phyloP scores from a whole-genome alignment of 768 basidiomycete species.

The Coprinopsis cinerea region DNA sequence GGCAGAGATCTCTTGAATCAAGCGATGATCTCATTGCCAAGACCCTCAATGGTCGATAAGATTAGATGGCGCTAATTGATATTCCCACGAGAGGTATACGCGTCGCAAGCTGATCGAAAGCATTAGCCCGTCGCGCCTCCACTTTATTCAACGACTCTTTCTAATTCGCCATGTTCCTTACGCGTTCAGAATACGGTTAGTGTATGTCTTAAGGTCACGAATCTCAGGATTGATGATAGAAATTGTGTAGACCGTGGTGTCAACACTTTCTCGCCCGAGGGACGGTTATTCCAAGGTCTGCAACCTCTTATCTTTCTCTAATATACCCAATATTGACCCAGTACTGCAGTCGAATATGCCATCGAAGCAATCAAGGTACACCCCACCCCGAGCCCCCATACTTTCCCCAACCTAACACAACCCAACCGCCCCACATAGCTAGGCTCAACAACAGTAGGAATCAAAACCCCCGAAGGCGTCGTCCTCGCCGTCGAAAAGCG shows the following conservation, averaged over 20 bases:
- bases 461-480: constrained; percentile 85
- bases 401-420: background rate
- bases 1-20: no score
- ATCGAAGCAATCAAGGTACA: constrained; percentile 97
- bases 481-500: constrained; percentile 97
- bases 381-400: background rate
- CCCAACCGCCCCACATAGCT: constrained; percentile 68
- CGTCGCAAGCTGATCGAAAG: constrained; percentile 32
- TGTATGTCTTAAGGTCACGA: background rate
- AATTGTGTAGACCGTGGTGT: constrained; percentile 73
- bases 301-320: constrained; percentile 8
- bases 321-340: constrained; percentile 15
- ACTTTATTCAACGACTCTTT: constrained; percentile 19
- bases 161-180: constrained; percentile 69
- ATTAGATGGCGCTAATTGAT: background rate
- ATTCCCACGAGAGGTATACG: constrained; percentile 42
- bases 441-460: constrained; percentile 96
- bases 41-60: background rate
- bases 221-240: background rate
- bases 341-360: constrained; percentile 85
- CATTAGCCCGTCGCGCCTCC: background rate
- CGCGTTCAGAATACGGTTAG: constrained; percentile 91
- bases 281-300: constrained; percentile 95
- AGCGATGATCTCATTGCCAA: no score
- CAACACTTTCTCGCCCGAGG: constrained; percentile 98